Percentiles rank a stretch among this genome's conserved stretches.
phyloP scores from a whole-genome alignment of 768 basidiomycete species.

The Boletus barrowsii region DNA sequence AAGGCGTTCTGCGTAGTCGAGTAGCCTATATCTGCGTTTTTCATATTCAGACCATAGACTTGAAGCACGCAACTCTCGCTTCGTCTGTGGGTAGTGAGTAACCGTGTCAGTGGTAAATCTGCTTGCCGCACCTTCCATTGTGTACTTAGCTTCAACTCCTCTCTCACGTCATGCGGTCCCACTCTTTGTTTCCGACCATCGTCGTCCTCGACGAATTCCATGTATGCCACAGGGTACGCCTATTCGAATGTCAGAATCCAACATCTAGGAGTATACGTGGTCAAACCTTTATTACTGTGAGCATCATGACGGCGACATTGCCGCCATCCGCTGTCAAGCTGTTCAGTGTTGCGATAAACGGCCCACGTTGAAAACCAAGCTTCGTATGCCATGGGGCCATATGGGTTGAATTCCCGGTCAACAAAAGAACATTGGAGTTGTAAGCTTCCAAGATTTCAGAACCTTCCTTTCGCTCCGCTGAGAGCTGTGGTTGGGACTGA shows the following conservation, averaged over 20 bases:
- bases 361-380: constrained; percentile 69
- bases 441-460: constrained; percentile 82
- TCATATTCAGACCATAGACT: constrained; percentile 58
- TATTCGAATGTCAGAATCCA: constrained; percentile 23
- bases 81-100: constrained; percentile 40
- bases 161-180: constrained; percentile 66
- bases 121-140: constrained; percentile 63
- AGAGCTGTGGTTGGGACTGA: constrained; percentile 45
- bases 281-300: constrained; percentile 64
- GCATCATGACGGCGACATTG: constrained; percentile 64
- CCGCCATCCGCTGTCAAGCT: constrained; percentile 85
- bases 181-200: constrained; percentile 48
- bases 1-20: constrained; percentile 64
- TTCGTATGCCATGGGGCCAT: constrained; percentile 86
- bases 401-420: constrained; percentile 84
- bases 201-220: constrained; percentile 59
- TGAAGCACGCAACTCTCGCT: constrained; percentile 54
- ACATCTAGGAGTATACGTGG: neutral
- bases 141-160: constrained; percentile 59
- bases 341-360: constrained; percentile 72
- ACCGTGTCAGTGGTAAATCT: neutral
- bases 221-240: constrained; percentile 73
- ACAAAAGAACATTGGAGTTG: constrained; percentile 55
- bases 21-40: constrained; percentile 49
- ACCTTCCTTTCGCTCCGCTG: constrained; percentile 69